Conservation (phyloP, 2,329 filamentous ascomycete genomes). For the Thermomyces lanuginosus region DNA sequence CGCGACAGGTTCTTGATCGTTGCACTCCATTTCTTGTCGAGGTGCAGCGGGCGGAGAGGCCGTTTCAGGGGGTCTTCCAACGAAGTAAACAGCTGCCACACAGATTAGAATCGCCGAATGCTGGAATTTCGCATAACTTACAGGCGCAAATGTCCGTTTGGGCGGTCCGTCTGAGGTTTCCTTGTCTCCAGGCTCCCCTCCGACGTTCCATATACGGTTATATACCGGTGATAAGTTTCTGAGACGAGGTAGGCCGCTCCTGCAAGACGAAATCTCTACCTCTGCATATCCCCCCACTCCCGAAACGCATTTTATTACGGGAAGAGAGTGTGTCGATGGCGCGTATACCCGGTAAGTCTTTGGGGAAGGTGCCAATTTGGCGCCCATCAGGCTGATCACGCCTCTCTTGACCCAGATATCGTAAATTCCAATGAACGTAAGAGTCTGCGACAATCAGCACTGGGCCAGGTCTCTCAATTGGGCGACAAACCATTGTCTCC, state of each 20-base stretch:
- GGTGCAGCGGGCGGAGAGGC: constrained; percentile 26
- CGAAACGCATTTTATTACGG: constrained; percentile 33
- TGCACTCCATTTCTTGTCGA: constrained; percentile 29
- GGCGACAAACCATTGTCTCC: constrained; percentile 20
- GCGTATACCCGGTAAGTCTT: constrained; percentile 35
- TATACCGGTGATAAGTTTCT: constrained; percentile 36
- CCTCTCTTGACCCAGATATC: constrained; percentile 41
- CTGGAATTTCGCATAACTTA: constrained; percentile 10
- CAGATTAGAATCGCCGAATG: constrained; percentile 8
- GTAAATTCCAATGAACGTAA: constrained; percentile 36
- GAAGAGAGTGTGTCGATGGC: constrained; percentile 40
- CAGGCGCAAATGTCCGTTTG: constrained; percentile 25
- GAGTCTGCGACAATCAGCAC: constrained; percentile 21
- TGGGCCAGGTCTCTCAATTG: background rate
- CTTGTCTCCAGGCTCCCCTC: constrained; percentile 17
- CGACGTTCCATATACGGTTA: constrained; percentile 36
- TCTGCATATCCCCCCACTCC: constrained; percentile 29
- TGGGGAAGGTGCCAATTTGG: constrained; percentile 35
- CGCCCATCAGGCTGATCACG: constrained; percentile 40
- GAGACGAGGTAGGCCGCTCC: constrained; percentile 29
- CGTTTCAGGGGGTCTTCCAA: constrained; percentile 27
- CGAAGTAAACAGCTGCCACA: constrained; percentile 25
- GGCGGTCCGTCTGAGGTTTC: constrained; percentile 17
- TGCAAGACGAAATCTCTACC: constrained; percentile 33
- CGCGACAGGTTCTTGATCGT: constrained; percentile 29